Percentiles rank a stretch among this genome's conserved stretches.
Conservation (phyloP, 169 alveolate species). For the Eimeria maxima region DNA sequence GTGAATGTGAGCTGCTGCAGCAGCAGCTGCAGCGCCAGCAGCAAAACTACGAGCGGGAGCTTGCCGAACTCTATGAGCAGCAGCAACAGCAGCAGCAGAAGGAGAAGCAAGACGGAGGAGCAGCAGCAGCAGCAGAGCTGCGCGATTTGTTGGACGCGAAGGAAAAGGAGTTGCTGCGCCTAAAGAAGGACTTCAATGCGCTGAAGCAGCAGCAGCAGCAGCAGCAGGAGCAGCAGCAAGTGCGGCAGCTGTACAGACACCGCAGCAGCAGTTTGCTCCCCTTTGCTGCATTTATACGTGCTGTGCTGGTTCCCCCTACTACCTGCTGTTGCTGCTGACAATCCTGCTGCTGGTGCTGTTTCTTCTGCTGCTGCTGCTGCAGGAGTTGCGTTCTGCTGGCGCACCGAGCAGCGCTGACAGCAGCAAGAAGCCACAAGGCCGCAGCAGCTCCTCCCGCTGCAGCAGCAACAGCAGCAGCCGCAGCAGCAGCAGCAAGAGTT, state of each 20-base stretch:
- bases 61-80: neutral
- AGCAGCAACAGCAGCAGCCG: slow-evolving; percentile 40
- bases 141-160: neutral
- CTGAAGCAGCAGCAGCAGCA: slow-evolving; percentile 25
- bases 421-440: neutral
- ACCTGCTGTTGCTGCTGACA: neutral
- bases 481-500: neutral
- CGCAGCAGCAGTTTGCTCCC: neutral
- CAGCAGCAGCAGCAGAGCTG: neutral
- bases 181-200: neutral
- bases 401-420: neutral
- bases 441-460: slow-evolving; percentile 35
- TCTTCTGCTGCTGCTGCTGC: slow-evolving; percentile 40
- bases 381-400: slow-evolving; percentile 17
- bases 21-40: slow-evolving; percentile 53
- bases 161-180: slow-evolving; percentile 10
- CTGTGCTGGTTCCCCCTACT: neutral
- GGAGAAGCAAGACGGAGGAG: neutral
- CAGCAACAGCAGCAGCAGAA: slow-evolving; percentile 25
- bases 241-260: neutral
- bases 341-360: slow-evolving; percentile 11
- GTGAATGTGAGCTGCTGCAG: slow-evolving; percentile 46
- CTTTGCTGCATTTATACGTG: neutral
- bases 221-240: slow-evolving; percentile 15
- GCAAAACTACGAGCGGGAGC: neutral